Conservation (phyloP, 805 yeast genomes). For the Metschnikowia lachancei region DNA sequence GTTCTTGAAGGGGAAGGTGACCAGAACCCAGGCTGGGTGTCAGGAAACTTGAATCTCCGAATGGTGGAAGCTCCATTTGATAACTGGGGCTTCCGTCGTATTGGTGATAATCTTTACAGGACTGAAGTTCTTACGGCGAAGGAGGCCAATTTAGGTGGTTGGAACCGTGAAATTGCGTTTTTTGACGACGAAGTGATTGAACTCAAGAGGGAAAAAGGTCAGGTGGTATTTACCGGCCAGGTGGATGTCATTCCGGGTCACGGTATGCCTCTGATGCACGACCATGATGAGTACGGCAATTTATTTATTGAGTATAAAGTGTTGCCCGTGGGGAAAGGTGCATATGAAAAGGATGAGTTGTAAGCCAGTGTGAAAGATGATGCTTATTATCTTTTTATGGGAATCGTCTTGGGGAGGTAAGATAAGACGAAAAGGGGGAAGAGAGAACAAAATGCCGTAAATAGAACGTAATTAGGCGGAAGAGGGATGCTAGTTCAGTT, state of each 20-base stretch:
- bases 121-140: slow-evolving; percentile 70
- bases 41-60: slow-evolving; percentile 75
- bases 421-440: not conserved
- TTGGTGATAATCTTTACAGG: slow-evolving; percentile 70
- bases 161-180: slow-evolving; percentile 67
- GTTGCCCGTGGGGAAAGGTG: slow-evolving; percentile 13
- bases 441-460: not conserved
- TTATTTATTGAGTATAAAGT: slow-evolving; percentile 23
- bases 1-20: slow-evolving; percentile 76
- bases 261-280: slow-evolving; percentile 76
- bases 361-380: not conserved
- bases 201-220: slow-evolving; percentile 51
- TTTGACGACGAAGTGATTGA: slow-evolving; percentile 54
- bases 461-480: not conserved
- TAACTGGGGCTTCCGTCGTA: slow-evolving; percentile 83
- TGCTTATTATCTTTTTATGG: too few species aligned
- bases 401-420: too few species aligned
- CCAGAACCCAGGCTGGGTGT: slow-evolving; percentile 72
- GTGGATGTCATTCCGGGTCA: slow-evolving; percentile 66
- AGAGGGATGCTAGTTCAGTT: too few species aligned
- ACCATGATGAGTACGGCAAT: slow-evolving; percentile 39
- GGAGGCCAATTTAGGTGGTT: slow-evolving; percentile 77
- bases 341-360: slow-evolving; percentile 18
- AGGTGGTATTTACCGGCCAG: slow-evolving; percentile 60
- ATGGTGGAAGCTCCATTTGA: slow-evolving; percentile 53